Conservation (phyloP, 352 stramenopile genomes). For the Lagenidium giganteum region DNA sequence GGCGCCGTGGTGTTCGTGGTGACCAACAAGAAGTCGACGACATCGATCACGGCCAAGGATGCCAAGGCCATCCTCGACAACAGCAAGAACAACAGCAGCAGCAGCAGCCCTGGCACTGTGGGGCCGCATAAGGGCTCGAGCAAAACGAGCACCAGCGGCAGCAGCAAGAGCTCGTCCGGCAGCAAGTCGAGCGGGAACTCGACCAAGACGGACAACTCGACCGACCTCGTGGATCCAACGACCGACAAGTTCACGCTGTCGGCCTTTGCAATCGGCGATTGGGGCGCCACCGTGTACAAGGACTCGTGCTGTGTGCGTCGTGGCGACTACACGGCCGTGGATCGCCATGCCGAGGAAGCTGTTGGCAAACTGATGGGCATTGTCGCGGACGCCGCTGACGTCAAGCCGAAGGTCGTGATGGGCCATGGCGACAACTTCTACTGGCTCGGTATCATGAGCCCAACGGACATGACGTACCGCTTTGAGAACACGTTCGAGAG, state of each 20-base stretch:
- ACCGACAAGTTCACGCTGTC: conserved; percentile 28
- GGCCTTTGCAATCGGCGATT: conserved; percentile 57
- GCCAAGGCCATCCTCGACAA: too few relatives aligned
- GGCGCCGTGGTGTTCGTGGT: too few relatives aligned
- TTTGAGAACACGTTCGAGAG: conserved; percentile 33
- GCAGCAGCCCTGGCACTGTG: too few relatives aligned
- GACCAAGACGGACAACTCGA: not conserved
- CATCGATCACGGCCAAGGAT: too few relatives aligned
- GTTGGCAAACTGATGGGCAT: conserved; percentile 29
- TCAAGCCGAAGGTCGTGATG: conserved; percentile 29
- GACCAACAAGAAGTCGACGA: too few relatives aligned
- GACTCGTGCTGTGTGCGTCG: conserved; percentile 21
- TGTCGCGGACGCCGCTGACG: conserved; percentile 17
- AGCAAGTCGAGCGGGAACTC: too few relatives aligned
- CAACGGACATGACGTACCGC: conserved; percentile 21
- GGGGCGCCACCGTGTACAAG: conserved; percentile 26
- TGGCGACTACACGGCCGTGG: conserved; percentile 24
- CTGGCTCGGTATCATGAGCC: conserved; percentile 28
- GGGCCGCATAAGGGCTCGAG: too few relatives aligned
- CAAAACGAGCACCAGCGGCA: too few relatives aligned
- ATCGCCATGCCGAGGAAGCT: conserved; percentile 20
- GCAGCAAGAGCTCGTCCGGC: too few relatives aligned
- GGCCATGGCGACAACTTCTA: conserved; percentile 47
- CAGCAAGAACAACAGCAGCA: too few relatives aligned
- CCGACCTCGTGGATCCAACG: not conserved